phyloP scores from a whole-genome alignment of 2,329 filamentous ascomycete species.

The Pyrenophora graminea region DNA sequence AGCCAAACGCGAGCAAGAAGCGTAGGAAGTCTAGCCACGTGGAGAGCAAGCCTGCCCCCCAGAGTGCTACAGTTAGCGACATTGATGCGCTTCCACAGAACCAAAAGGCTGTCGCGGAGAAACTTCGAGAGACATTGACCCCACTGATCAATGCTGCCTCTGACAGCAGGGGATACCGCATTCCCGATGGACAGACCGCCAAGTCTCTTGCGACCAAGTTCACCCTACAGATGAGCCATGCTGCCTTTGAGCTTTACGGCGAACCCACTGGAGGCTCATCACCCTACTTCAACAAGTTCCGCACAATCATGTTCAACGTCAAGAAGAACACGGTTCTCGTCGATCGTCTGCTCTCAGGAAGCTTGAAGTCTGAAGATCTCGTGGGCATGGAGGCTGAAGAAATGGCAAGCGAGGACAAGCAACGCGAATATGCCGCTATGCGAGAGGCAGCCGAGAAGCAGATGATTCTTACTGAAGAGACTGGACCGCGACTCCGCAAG shows the following conservation, averaged over 20 bases:
- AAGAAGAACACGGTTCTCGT: slow-evolving; percentile 84
- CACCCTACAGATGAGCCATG: slow-evolving; percentile 79
- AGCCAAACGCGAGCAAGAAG: slow-evolving; percentile 40
- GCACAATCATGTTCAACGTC: slow-evolving; percentile 80
- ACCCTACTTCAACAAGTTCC: slow-evolving; percentile 67
- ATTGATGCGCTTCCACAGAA: slow-evolving; percentile 60
- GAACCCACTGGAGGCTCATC: slow-evolving; percentile 51
- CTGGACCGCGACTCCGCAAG: slow-evolving; percentile 75
- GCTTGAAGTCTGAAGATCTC: slow-evolving; percentile 73
- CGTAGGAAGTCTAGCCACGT: slow-evolving; percentile 44
- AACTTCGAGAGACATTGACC: slow-evolving; percentile 70
- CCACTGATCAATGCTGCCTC: slow-evolving; percentile 68
- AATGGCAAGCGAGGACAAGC: slow-evolving; percentile 88
- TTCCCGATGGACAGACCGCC: slow-evolving; percentile 66
- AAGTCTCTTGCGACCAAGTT: slow-evolving; percentile 70
- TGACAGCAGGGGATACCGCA: slow-evolving; percentile 65
- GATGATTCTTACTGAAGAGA: slow-evolving; percentile 75
- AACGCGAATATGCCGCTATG: slow-evolving; percentile 75
- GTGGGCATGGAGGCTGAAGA: slow-evolving; percentile 89
- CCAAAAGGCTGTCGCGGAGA: slow-evolving; percentile 71
- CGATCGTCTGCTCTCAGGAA: slow-evolving; percentile 72
- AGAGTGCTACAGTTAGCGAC: slow-evolving; percentile 17
- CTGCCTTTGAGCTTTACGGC: slow-evolving; percentile 60
- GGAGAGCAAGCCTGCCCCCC: slow-evolving; percentile 28
- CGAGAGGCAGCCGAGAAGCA: slow-evolving; percentile 80